Evolutionary conservation across 2,329 filamentous ascomycete genomes (phyloP), one percentile per base, ranked within the genome.

Genomic region (Hirsutella minnesotensis): DNA sequence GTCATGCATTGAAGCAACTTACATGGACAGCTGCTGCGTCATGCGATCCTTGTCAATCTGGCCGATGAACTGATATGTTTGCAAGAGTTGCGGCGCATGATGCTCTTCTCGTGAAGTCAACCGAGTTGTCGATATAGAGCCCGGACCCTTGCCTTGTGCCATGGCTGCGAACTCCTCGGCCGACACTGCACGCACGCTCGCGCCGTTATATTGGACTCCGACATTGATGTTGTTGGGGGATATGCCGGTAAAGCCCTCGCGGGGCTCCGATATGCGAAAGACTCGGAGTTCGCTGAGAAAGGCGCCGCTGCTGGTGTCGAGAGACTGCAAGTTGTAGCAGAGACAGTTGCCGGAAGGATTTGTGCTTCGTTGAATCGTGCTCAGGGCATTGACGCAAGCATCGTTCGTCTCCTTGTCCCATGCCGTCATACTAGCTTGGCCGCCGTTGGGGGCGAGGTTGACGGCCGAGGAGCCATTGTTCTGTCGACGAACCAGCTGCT

Each of bases 231-330:
- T 67, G 38, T 69, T 55, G 1, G 67, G 64, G 1, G 69, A 50
- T 30, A 82, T 70, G 10, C 67, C 68, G 9, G 64, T 57, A 48
- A 79, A 82, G 4, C 56, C 59, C 27, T 67, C 77, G 4, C 64
- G 69, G 1, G 83, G 70, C 1, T 72, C 61, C 5, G 77, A 79
- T 38, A 89, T 64, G 59, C 81, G 79, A 64, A 79, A 92, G 46
- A 92, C 66, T 42, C 85, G 73, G 40, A 92, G 61, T 57, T 92
- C 86, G 24, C 85, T 84, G 60, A 84, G 75, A 57, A 92, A 92
- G 15, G 78, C 66, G 24, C 85, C 85, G 1, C 75, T 79, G 4
- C 61, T 61, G 51, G 75, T 77, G 63, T 90, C 74, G 44, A 87
- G 71, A 33, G 75, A 77, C 0, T 81, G 79, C 20, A 94, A 62